Conservation (phyloP, 148 eudicot species). For the Silene latifolia region DNA sequence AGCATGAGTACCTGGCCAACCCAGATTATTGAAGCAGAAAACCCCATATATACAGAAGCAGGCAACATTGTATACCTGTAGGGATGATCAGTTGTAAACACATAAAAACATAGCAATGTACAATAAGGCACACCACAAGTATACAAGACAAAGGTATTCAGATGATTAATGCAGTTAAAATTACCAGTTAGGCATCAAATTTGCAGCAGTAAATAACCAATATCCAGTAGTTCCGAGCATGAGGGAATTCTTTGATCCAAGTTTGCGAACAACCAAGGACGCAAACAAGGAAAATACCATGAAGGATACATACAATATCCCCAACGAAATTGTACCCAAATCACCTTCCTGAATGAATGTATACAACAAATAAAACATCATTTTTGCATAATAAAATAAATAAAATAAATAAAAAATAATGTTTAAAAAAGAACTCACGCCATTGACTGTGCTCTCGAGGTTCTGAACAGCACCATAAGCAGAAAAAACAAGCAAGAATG, state of each 20-base stretch:
- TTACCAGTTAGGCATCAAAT: slow-evolving; percentile 90
- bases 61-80: slow-evolving; percentile 98
- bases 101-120: neutral
- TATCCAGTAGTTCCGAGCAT: slow-evolving; percentile 90
- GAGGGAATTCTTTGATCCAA: slow-evolving; percentile 73
- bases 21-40: slow-evolving; percentile 93
- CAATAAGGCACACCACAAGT: neutral
- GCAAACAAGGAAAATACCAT: slow-evolving; percentile 68
- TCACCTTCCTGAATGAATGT: slow-evolving; percentile 64
- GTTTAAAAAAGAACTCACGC: slow-evolving; percentile 40
- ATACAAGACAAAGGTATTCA: neutral
- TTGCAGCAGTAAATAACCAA: slow-evolving; percentile 90
- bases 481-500: slow-evolving; percentile 76
- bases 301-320: slow-evolving; percentile 86
- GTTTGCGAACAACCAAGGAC: slow-evolving; percentile 64
- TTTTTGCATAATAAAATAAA: neutral
- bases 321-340: slow-evolving; percentile 82
- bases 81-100: slow-evolving; percentile 5
- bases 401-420: neutral
- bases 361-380: neutral
- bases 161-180: too few relatives aligned
- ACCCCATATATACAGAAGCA: slow-evolving; percentile 86
- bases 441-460: slow-evolving; percentile 74
- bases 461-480: slow-evolving; percentile 96
- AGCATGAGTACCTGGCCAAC: slow-evolving; percentile 69